Evolutionary conservation across 805 yeast genomes (phyloP), one percentile per base, ranked within the genome.

Genomic region (Ogataea corticis): DNA sequence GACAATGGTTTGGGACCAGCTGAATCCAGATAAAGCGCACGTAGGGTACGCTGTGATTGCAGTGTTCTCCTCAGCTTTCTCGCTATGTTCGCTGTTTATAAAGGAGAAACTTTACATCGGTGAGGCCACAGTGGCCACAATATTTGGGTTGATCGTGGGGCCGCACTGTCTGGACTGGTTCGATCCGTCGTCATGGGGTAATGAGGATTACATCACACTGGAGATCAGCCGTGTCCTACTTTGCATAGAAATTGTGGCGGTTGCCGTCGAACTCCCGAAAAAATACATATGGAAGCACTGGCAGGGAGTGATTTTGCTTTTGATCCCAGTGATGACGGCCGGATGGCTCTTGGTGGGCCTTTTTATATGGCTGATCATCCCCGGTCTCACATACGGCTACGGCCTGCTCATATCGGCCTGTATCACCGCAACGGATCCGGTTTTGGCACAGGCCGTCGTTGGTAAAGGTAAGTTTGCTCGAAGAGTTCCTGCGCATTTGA

Each of bases 361-460:
- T 4, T 80, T 84, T 51, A 72, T 82, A 27, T 84, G 83, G 80
- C 65, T 70, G 7, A 67, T 83, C 38, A 75, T 83, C 27, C 87
- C 87, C 0, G 75, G 75, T 23, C 67, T 83, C 45, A 64, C 67
- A 28, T 82, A 77, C 59, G 63, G 77, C 16, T 77, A 81, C 40
- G 78, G 80, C 5, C 72, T 84, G 27, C 67, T 83, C 41, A 80
- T 84, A 1, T 74, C 81, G 10, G 87, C 87, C 2, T 83, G 90
- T 61, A 77, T 83, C 42, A 84, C 91, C 0, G 89, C 90, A 7
- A 84, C 91, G 0, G 91, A 84, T 62, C 91, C 90, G 2, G 85
- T 84, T 35, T 70, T 83, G 57, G 82, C 86, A 3, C 85, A 85
- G 33, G 86, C 87, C 1, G 83, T 83, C 33, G 87, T 85, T 25